Evolutionary conservation across 2,329 filamentous ascomycete species (phyloP).

Genomic region (Fusarium fracticaudum): DNA sequence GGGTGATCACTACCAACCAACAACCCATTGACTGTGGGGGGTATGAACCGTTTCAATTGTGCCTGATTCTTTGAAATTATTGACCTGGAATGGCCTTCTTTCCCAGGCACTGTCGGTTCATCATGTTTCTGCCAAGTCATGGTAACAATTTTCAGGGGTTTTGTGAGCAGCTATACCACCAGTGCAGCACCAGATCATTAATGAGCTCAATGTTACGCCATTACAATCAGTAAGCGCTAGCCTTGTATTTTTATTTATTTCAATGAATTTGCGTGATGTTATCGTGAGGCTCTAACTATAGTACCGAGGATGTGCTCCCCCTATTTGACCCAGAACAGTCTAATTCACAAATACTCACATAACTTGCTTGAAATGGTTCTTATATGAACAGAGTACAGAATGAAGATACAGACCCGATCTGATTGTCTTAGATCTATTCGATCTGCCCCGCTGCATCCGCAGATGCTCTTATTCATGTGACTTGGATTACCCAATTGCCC

Average conservation of each 20-base stretch:
- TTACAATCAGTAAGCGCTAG: neutral
- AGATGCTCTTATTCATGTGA: conserved; percentile 30
- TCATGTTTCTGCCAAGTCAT: neutral
- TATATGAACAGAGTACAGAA: too few relatives aligned
- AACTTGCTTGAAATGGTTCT: neutral
- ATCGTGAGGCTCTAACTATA: neutral
- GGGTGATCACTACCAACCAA: neutral
- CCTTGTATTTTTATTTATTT: neutral
- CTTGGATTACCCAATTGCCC: neutral
- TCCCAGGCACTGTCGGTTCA: neutral
- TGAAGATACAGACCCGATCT: neutral
- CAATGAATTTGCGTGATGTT: neutral
- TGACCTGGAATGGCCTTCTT: rapidly evolving
- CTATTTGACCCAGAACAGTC: too few relatives aligned
- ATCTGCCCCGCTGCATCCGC: conserved; percentile 21
- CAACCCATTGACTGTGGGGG: neutral
- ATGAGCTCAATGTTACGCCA: neutral
- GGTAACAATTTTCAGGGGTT: neutral
- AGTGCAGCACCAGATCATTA: too few relatives aligned
- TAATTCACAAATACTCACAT: too few relatives aligned
- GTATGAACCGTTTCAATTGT: too few relatives aligned
- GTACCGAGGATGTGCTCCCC: neutral
- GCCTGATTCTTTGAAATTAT: conserved; percentile 14
- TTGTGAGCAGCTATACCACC: neutral
- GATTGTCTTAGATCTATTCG: conserved; percentile 3